Percentiles rank a stretch among this genome's conserved stretches.
phyloP scores from a whole-genome alignment of 805 yeast genomes.

The Cyberlindnera meyerae region DNA sequence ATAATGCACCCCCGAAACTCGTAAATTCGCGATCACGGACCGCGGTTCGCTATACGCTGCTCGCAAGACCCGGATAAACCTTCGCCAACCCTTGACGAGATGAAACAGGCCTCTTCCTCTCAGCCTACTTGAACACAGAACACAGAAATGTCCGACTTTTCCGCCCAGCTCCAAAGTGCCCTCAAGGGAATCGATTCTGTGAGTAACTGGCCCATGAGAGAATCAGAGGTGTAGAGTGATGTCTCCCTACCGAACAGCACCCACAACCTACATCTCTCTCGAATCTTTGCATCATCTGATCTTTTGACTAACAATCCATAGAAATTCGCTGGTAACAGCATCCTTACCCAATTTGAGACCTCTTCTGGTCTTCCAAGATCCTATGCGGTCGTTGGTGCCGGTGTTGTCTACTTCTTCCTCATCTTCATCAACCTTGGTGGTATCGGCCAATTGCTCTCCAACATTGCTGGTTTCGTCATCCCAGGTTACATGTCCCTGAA shows the following conservation, averaged over 20 bases:
- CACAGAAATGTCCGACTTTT: slow-evolving; percentile 37
- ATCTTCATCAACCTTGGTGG: slow-evolving; percentile 92
- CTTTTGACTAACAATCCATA: too few relatives aligned
- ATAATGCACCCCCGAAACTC: not conserved
- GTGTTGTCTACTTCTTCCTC: slow-evolving; percentile 62
- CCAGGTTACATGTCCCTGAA: slow-evolving; percentile 87
- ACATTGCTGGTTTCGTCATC: slow-evolving; percentile 82
- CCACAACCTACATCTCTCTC: too few relatives aligned
- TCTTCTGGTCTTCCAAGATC: slow-evolving; percentile 63
- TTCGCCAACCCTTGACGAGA: too few relatives aligned
- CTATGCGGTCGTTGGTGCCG: slow-evolving; percentile 68
- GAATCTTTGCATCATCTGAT: too few relatives aligned
- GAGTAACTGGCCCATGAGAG: too few relatives aligned
- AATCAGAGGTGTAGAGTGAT: too few relatives aligned
- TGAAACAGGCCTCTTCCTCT: too few relatives aligned
- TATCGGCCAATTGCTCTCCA: slow-evolving; percentile 88
- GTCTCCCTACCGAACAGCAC: too few relatives aligned
- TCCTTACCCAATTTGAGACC: slow-evolving; percentile 24
- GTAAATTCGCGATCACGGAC: not conserved
- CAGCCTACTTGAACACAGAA: too few relatives aligned
- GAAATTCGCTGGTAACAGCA: slow-evolving; percentile 19
- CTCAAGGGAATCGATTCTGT: slow-evolving; percentile 44
- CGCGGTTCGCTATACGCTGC: too few relatives aligned
- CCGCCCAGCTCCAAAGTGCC: slow-evolving; percentile 41
- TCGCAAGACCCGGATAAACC: too few relatives aligned